These are phyloP conservation scores for Euphorbia peplus DNA, from an alignment of 345 rosid species.

Conservation along the genomic window DNA sequence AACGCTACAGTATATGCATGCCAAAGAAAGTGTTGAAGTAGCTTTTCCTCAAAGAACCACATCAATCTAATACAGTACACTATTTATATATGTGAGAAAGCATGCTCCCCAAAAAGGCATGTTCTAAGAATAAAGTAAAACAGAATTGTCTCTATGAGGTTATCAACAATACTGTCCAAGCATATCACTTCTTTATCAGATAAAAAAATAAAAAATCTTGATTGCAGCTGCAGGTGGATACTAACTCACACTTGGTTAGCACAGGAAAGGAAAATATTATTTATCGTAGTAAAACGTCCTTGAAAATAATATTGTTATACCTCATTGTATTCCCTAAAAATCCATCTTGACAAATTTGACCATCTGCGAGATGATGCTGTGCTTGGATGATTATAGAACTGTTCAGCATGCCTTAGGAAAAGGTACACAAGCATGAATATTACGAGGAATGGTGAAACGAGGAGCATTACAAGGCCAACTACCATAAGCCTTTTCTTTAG, in stretches of 20 bases:
- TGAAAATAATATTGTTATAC: constrained; percentile 27
- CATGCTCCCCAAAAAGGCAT: not conserved
- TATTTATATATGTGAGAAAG: not conserved
- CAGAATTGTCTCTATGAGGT: not conserved
- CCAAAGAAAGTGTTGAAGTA: not conserved
- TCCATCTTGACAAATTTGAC: constrained; percentile 98
- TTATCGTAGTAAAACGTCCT: not conserved
- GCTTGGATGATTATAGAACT: constrained; percentile 94
- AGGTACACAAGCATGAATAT: constrained; percentile 95
- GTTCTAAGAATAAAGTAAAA: not conserved
- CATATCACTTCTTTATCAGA: not conserved
- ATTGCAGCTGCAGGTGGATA: constrained; percentile 9
- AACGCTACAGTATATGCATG: constrained; percentile 3
- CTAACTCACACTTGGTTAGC: not conserved
- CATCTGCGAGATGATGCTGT: constrained; percentile 96
- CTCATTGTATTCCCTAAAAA: constrained; percentile 96
- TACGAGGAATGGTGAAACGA: constrained; percentile 91
- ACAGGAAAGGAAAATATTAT: not conserved
- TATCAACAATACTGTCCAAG: not conserved
- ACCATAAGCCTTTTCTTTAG: constrained; percentile 81
- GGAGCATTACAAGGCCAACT: constrained; percentile 84
- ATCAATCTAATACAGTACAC: not conserved
- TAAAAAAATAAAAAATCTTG: not conserved
- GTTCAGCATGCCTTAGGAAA: constrained; percentile 96
- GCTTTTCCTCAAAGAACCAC: too few species aligned